Evolutionary conservation across 305 asterid species (phyloP), one percentile per base, ranked within the genome.

Genomic region (Plantago lanceolata): DNA sequence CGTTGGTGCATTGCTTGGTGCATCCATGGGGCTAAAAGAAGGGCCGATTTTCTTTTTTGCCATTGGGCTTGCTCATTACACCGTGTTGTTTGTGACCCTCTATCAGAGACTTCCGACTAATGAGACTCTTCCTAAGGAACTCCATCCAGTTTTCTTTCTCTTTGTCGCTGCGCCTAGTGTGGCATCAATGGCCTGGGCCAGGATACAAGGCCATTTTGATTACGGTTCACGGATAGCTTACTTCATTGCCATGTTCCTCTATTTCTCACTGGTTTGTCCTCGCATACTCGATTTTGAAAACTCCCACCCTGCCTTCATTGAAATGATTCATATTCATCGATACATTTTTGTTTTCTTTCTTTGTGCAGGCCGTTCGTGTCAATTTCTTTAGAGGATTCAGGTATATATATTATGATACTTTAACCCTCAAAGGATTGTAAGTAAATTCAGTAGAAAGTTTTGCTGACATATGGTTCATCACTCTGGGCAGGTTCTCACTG

Each of bases 101-200:
- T 83, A 85, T 61, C 94, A 85, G 64, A 81, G 94, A 63, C 88
- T 85, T 21, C 94, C 94, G 16, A 79, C 94, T 8, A 85, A 81
- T 17, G 85, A 79, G 74, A 79, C 88, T 43, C 82, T 85, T 16
- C 94, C 94, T 0, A 85, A 83, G 73, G 90, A 85, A 57, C 86
- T 85, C 29, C 94, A 83, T 50, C 94, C 94, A 0, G 88, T 83
- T 16, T 85, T 83, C 76, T 85, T 85, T 71, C 83, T 85, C 62
- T 85, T 85, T 59, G 88, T 85, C 15, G 94, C 94, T 18, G 90
- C 85, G 4, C 94, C 94, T 12, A 83, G 90, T 55, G 90, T 85
- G 31, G 94, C 94, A 19, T 85, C 94, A 0, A 71, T 84, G 83
- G 90, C 94, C 0, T 85, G 94, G 94, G 85, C 90, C 6, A 72